Evolutionary conservation across 805 yeast species (phyloP).

Genomic region (Myxozyma nipponensis): DNA sequence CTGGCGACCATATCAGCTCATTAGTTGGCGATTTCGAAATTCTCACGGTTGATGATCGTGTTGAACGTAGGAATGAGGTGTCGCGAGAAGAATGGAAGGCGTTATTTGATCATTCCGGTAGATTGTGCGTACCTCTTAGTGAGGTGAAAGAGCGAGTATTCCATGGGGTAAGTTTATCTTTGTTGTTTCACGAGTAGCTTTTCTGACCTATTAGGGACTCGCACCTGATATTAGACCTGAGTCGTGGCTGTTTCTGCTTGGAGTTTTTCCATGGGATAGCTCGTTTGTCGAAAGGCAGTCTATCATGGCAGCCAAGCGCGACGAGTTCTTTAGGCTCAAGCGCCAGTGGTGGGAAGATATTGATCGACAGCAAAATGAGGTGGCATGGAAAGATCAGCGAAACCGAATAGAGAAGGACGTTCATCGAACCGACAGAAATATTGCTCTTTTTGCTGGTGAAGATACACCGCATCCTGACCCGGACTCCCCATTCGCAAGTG

Average conservation of each 20-base stretch:
- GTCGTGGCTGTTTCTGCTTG: conserved; percentile 84
- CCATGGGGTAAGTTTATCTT: conserved; percentile 52
- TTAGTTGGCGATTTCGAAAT: conserved; percentile 44
- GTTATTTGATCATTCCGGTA: conserved; percentile 72
- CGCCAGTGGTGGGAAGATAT: conserved; percentile 69
- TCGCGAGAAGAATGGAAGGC: conserved; percentile 73
- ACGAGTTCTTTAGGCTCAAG: conserved; percentile 56
- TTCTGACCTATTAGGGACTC: conserved; percentile 48
- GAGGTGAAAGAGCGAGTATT: conserved; percentile 82
- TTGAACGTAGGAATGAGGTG: conserved; percentile 67
- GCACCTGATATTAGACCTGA: conserved; percentile 56
- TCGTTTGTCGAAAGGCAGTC: conserved; percentile 63
- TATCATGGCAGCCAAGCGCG: conserved; percentile 51
- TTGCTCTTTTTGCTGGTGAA: conserved; percentile 58
- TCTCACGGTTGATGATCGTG: conserved; percentile 48
- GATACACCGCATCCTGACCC: conserved; percentile 42
- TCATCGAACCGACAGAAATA: conserved; percentile 79
- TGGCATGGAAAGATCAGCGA: conserved; percentile 85
- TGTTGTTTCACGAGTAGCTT: not conserved
- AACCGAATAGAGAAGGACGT: conserved; percentile 90
- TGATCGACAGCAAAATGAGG: conserved; percentile 52
- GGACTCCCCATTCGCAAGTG: conserved; percentile 53
- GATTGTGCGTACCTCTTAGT: conserved; percentile 63
- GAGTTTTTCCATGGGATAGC: conserved; percentile 86
- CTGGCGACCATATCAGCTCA: conserved; percentile 32